These are phyloP conservation scores for Brasilioporus rufonigricans DNA, from an alignment of 768 basidiomycete species.

Conservation along the genomic window DNA sequence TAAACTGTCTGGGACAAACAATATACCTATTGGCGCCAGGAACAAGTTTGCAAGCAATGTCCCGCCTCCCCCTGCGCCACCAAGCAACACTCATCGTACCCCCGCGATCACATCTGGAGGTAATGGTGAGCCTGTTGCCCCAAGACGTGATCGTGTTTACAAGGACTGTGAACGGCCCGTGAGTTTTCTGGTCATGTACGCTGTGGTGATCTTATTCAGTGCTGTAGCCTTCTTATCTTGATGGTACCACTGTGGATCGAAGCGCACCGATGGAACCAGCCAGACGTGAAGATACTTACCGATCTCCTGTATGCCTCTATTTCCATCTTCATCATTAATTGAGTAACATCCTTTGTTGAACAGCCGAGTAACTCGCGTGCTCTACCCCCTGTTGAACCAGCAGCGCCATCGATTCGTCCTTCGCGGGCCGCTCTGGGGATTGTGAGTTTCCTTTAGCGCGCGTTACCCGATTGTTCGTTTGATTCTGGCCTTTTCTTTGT, in stretches of 20 bases:
- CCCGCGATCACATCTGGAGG: constrained; percentile 8
- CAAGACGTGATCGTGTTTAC: constrained; percentile 14
- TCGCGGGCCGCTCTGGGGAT: constrained; percentile 18
- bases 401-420: constrained; percentile 4
- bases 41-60: constrained; percentile 21
- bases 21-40: constrained; percentile 29
- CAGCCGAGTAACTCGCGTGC: constrained; percentile 8
- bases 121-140: constrained; percentile 20
- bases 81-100: neutral
- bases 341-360: constrained; percentile 1
- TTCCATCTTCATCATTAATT: neutral
- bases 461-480: neutral
- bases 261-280: neutral
- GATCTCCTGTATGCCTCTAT: constrained; percentile 20
- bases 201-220: constrained; percentile 7
- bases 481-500: neutral
- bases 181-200: neutral
- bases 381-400: constrained; percentile 13
- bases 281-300: constrained; percentile 10
- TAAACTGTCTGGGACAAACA: constrained; percentile 34
- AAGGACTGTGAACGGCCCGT: constrained; percentile 28
- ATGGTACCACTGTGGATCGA: constrained; percentile 6
- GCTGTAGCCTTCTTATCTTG: constrained; percentile 15
- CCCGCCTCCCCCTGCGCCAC: neutral
- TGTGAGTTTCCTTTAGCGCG: constrained; percentile 1